These are phyloP conservation scores for Seiridium cupressi DNA, from an alignment of 2,329 filamentous ascomycete genomes.

Conservation along the genomic window DNA sequence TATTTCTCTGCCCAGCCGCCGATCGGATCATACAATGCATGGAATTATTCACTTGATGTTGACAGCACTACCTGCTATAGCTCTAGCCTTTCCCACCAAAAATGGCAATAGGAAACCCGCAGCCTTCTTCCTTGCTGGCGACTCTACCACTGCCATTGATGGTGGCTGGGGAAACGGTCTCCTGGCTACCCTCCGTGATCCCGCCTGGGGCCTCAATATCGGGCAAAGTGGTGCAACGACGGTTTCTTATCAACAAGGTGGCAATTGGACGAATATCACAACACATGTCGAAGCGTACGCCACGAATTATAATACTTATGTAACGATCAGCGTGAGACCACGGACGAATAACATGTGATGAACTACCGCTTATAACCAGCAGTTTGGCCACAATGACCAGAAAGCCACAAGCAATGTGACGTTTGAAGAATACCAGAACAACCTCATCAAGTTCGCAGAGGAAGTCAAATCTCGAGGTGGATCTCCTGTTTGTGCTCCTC, in stretches of 20 bases:
- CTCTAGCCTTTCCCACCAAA: not conserved
- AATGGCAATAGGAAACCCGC: constrained; percentile 22
- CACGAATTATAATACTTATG: constrained; percentile 40
- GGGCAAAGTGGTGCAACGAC: constrained; percentile 58
- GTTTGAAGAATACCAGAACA: constrained; percentile 45
- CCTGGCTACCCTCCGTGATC: constrained; percentile 44
- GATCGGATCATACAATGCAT: not conserved
- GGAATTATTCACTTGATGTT: not conserved
- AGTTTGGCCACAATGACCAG: constrained; percentile 65
- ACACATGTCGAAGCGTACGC: constrained; percentile 36
- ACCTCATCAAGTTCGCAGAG: constrained; percentile 44
- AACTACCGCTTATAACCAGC: not conserved
- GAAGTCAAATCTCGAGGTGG: constrained; percentile 42
- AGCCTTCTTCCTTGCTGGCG: constrained; percentile 47
- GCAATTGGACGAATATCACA: constrained; percentile 51
- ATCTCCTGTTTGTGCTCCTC: constrained; percentile 33
- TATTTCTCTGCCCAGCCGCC: too few relatives aligned
- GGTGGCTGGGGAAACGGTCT: constrained; percentile 62
- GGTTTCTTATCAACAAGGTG: constrained; percentile 47
- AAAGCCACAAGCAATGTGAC: constrained; percentile 46
- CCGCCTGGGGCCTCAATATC: constrained; percentile 53
- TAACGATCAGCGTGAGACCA: constrained; percentile 48
- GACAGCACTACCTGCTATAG: not conserved
- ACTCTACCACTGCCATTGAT: constrained; percentile 45
- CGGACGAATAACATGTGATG: too few relatives aligned